These are phyloP conservation scores for Epichloe scottii DNA, from an alignment of 2,329 filamentous ascomycete species.

Conservation along the genomic window DNA sequence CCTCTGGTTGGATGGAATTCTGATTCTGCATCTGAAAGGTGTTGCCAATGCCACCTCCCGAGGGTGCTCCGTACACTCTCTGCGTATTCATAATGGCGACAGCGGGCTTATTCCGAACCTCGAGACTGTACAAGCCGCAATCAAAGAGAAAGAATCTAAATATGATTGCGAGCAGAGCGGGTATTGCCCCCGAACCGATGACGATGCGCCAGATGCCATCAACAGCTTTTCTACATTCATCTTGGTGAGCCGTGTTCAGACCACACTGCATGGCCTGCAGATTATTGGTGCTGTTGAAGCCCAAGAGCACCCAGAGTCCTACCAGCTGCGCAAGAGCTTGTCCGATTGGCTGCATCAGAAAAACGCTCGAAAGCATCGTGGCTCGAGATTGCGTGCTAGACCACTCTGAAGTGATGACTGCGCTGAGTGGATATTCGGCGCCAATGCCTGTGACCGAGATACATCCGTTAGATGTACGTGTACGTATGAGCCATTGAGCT, in stretches of 20 bases:
- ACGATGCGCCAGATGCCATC: slow-evolving; percentile 57
- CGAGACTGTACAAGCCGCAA: slow-evolving; percentile 51
- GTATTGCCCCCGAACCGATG: slow-evolving; percentile 51
- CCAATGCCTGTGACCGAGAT: slow-evolving; percentile 38
- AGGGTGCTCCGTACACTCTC: slow-evolving; percentile 37
- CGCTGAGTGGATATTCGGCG: slow-evolving; percentile 55
- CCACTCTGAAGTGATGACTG: slow-evolving; percentile 57
- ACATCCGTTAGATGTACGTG: not conserved
- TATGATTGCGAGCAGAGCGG: slow-evolving; percentile 49
- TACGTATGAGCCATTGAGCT: not conserved
- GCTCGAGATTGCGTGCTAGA: slow-evolving; percentile 48
- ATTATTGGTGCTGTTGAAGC: slow-evolving; percentile 28
- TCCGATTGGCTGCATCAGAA: slow-evolving; percentile 57
- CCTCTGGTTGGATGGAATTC: slow-evolving; percentile 17
- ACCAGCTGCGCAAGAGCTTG: slow-evolving; percentile 53
- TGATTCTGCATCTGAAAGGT: slow-evolving; percentile 12
- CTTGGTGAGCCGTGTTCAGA: slow-evolving; percentile 29
- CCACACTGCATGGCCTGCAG: slow-evolving; percentile 35
- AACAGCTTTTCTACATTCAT: slow-evolving; percentile 33
- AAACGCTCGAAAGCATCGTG: slow-evolving; percentile 56
- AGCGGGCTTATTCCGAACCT: slow-evolving; percentile 49
- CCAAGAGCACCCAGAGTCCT: slow-evolving; percentile 39
- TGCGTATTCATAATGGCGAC: slow-evolving; percentile 48
- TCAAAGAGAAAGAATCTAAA: slow-evolving; percentile 57
- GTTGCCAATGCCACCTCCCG: slow-evolving; percentile 8